Evolutionary conservation across 192 early-diverging fungal genomes (phyloP), one percentile per base, ranked within the genome.

Genomic region (Dispira parvispora): DNA sequence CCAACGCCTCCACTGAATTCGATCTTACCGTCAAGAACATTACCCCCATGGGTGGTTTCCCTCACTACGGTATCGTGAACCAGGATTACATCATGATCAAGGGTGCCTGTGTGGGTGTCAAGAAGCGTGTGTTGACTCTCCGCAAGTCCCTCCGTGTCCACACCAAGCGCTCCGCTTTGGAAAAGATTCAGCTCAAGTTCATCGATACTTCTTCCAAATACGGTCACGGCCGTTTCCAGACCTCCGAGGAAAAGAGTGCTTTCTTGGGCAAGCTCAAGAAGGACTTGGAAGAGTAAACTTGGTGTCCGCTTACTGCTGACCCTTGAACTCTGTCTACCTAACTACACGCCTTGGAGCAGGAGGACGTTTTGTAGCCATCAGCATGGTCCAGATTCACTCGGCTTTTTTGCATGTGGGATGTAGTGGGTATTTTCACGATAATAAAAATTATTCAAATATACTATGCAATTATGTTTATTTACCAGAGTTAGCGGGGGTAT

Each of bases 191-290:
- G 65, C 84, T 96, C 78, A 99, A 99, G 91, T 97, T 97, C 77
- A 93, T 99, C 79, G 94, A 97, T 78, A 99, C 96, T 52, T 87
- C 89, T 62, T 96, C 94, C 82, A 99, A 97, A 84, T 93, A 92
- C 76, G 91, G 92, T 67, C 91, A 96, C 80, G 94, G 96, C 82
- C 91, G 96, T 71, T 97, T 96, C 94, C 96, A 99, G 81, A 95
- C 94, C 73, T 78, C 83, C 64, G 85, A 79, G 67, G 96, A 99
- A 86, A 97, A 97, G 86, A 79, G 83, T 71, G 78, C 81, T 42
- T 95, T 92, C 82, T 78, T 88, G 80, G 91, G 93, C 67, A 86
- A 86, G 63, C 85, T 88, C 80, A 91, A 91, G 84, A 86, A 85
- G 84, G 84, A 91, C 71, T 38, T 38, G 32, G 32, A 38, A 38